Conservation (phyloP, 164 flowering plant genomes). For the Pachysandra terminalis region DNA sequence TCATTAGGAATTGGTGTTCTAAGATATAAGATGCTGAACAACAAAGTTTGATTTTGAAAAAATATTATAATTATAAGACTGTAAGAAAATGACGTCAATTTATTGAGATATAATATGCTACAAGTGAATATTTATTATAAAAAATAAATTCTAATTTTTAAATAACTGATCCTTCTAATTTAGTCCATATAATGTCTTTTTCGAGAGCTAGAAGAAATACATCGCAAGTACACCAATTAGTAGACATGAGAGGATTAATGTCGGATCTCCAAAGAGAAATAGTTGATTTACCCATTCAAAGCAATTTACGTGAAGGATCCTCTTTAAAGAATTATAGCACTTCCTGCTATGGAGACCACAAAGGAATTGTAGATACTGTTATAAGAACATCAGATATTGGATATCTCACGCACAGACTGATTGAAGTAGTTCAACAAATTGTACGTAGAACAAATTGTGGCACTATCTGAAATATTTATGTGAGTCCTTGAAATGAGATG, state of each 20-base stretch:
- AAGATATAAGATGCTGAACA: too few species aligned
- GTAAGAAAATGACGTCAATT: background rate
- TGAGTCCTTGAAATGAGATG: too few species aligned
- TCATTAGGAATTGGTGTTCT: too few species aligned
- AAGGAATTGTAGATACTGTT: too few species aligned
- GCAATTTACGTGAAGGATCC: background rate
- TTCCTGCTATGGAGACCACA: too few species aligned
- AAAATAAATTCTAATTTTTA: constrained; percentile 11
- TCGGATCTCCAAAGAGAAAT: background rate
- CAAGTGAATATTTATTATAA: constrained; percentile 9
- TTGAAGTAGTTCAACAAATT: too few species aligned
- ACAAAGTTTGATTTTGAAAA: too few species aligned
- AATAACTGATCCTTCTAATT: constrained; percentile 10
- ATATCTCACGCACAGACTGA: too few species aligned
- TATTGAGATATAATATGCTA: constrained; percentile 3
- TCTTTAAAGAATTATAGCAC: background rate
- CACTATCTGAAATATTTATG: too few species aligned
- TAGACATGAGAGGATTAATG: constrained; percentile 9
- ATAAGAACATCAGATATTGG: too few species aligned
- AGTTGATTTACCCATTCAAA: constrained; percentile 4
- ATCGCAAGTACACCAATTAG: constrained; percentile 8
- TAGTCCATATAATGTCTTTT: constrained; percentile 11
- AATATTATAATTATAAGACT: too few species aligned
- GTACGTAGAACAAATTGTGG: too few species aligned
- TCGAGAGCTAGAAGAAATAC: constrained; percentile 13